Conservation (phyloP, 768 basidiomycete genomes). For the Mycena pura region DNA sequence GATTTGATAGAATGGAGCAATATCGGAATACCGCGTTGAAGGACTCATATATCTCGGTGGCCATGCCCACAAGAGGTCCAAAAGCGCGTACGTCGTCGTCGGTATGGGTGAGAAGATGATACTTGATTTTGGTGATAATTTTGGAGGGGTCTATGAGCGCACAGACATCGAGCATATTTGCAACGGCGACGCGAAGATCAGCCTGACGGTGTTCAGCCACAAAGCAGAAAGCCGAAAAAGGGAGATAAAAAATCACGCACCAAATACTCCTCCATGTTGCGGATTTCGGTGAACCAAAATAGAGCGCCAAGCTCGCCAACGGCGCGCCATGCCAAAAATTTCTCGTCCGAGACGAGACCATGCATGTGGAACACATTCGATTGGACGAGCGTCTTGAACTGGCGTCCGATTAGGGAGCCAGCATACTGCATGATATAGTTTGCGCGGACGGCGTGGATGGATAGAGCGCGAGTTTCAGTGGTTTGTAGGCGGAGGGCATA, state of each 20-base stretch:
- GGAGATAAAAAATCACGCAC: slow-evolving; percentile 7
- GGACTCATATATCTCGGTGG: not conserved
- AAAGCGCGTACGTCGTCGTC: not conserved
- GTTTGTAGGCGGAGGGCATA: too few relatives aligned
- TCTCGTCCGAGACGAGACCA: slow-evolving; percentile 32
- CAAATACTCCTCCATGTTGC: slow-evolving; percentile 29
- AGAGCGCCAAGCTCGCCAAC: slow-evolving; percentile 30
- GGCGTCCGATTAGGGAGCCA: too few relatives aligned
- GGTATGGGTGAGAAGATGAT: not conserved
- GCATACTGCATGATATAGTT: slow-evolving; percentile 51
- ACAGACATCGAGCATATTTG: not conserved
- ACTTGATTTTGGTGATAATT: slow-evolving; percentile 1
- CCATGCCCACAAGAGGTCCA: not conserved
- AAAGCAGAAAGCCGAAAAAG: not conserved
- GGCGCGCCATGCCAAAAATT: slow-evolving; percentile 30
- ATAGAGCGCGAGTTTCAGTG: too few relatives aligned
- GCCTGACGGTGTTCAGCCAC: not conserved
- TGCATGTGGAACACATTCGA: slow-evolving; percentile 44
- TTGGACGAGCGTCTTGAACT: too few relatives aligned
- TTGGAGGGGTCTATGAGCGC: not conserved
- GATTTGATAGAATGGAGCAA: not conserved
- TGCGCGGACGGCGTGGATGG: slow-evolving; percentile 41
- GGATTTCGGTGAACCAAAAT: slow-evolving; percentile 37
- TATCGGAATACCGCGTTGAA: not conserved
- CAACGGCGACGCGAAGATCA: not conserved